Evolutionary conservation across 805 yeast species (phyloP), one percentile per base, ranked within the genome.

Genomic region (Candida saitoana): DNA sequence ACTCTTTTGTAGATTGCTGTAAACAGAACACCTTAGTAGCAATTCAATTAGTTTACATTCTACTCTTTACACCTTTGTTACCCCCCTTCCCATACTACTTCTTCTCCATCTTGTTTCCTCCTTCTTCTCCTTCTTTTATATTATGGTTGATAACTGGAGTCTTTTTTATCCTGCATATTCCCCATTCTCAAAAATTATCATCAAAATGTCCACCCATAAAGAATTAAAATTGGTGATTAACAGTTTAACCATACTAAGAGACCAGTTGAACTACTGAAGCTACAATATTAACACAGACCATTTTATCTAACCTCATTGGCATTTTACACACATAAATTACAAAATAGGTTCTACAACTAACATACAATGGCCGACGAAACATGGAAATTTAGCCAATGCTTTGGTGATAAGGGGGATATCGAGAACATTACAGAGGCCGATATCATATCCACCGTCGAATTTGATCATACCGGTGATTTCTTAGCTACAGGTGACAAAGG

Each of bases 401-500:
- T 93, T 74, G 99, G 99, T 49, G 99, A 93, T 65, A 93, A 95
- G 64, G 96, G 96, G 37, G 99, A 93, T 62, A 84, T 90, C 44
- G 98, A 91, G 51, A 85, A 82, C 56, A 87, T 90, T 56, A 89
- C 96, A 2, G 98, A 90, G 59, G 96, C 97, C 3, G 99, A 93
- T 63, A 90, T 93, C 59, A 93, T 93, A 48, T 86, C 96, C 15
- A 87, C 99, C 2, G 97, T 93, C 32, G 98, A 93, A 67, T 93
- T 93, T 57, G 96, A 93, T 62, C 86, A 83, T 58, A 79, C 93
- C 5, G 99, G 99, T 39, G 89, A 93, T 59, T 93, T 84, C 58
- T 70, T 93, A 44, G 99, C 99, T 46, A 93, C 99, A 1, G 99
- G 99, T 48, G 99, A 93, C 68, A 82, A 90, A 59, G 99, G 99